These are phyloP conservation scores for Juglanconis oblonga DNA, from an alignment of 2,329 filamentous ascomycete species.

Conservation along the genomic window DNA sequence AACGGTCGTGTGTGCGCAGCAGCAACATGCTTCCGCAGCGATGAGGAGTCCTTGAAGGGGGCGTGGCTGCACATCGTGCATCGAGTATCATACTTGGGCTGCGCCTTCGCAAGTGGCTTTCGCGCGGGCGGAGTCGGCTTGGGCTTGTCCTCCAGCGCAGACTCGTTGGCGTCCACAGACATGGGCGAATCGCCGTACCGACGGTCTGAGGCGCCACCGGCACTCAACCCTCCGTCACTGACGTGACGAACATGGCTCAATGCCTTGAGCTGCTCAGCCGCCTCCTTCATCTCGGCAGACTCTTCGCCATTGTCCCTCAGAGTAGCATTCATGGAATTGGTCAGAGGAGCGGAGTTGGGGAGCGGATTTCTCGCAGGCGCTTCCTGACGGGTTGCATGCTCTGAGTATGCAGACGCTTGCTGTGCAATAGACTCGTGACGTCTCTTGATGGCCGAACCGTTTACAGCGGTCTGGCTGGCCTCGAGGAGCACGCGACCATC, in stretches of 20 bases:
- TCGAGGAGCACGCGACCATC: slow-evolving; percentile 56
- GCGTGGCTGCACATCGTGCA: slow-evolving; percentile 61
- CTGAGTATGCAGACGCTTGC: slow-evolving; percentile 20
- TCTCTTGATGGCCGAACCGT: slow-evolving; percentile 27
- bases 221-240: slow-evolving; percentile 40
- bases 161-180: slow-evolving; percentile 38
- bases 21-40: slow-evolving; percentile 64
- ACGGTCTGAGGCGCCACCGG: slow-evolving; percentile 15
- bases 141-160: slow-evolving; percentile 39
- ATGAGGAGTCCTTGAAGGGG: slow-evolving; percentile 66
- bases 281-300: slow-evolving; percentile 67
- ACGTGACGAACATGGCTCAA: slow-evolving; percentile 60
- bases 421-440: slow-evolving; percentile 19
- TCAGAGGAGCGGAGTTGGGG: slow-evolving; percentile 9
- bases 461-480: slow-evolving; percentile 44
- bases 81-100: slow-evolving; percentile 57
- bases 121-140: slow-evolving; percentile 36
- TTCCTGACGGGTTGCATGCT: slow-evolving; percentile 22
- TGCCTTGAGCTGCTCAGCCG: slow-evolving; percentile 64
- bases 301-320: slow-evolving; percentile 53
- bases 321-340: slow-evolving; percentile 7
- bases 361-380: slow-evolving; percentile 17
- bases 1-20: slow-evolving; percentile 72
- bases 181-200: slow-evolving; percentile 32
- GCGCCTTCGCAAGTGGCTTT: slow-evolving; percentile 45